Conservation (phyloP, 495 filamentous ascomycete genomes). For the Xylaria grammica region DNA sequence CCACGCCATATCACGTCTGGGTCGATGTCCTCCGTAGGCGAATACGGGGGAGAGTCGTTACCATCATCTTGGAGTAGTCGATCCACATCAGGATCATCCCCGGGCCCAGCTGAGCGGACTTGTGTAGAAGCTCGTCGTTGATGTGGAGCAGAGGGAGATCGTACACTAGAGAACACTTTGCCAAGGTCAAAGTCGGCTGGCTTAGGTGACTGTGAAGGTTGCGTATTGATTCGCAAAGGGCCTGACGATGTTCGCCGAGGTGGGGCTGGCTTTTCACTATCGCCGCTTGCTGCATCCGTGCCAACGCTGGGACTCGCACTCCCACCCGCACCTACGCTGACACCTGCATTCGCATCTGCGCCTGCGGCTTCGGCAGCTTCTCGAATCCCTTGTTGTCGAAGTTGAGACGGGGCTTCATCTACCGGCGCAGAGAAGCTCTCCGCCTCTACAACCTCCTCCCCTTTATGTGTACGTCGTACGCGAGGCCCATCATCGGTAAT, state of each 20-base stretch:
- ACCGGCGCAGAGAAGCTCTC: conserved; percentile 45
- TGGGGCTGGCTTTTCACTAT: conserved; percentile 25
- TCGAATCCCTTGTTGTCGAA: conserved; percentile 44
- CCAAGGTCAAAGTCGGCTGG: conserved; percentile 70
- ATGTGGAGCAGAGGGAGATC: conserved; percentile 57
- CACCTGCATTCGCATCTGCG: conserved; percentile 8
- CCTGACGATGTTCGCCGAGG: conserved; percentile 36
- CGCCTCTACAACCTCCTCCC: conserved; percentile 86
- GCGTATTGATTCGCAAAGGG: conserved; percentile 56
- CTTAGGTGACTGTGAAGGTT: conserved; percentile 50
- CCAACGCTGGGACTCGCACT: not conserved
- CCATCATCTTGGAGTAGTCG: conserved; percentile 82
- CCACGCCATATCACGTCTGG: conserved; percentile 83
- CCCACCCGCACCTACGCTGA: not conserved
- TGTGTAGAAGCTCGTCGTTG: conserved; percentile 54
- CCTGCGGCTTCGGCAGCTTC: conserved; percentile 38
- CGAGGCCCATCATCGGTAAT: conserved; percentile 82
- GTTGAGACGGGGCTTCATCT: conserved; percentile 47
- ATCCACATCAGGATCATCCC: conserved; percentile 86
- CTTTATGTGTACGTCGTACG: conserved; percentile 91
- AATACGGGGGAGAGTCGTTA: conserved; percentile 85
- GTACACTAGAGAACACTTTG: conserved; percentile 70
- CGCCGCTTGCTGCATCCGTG: conserved; percentile 38
- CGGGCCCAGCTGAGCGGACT: conserved; percentile 53
- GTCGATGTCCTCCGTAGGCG: conserved; percentile 69